phyloP scores from a whole-genome alignment of 345 rosid genomes.

The Tarenaya hassleriana region DNA sequence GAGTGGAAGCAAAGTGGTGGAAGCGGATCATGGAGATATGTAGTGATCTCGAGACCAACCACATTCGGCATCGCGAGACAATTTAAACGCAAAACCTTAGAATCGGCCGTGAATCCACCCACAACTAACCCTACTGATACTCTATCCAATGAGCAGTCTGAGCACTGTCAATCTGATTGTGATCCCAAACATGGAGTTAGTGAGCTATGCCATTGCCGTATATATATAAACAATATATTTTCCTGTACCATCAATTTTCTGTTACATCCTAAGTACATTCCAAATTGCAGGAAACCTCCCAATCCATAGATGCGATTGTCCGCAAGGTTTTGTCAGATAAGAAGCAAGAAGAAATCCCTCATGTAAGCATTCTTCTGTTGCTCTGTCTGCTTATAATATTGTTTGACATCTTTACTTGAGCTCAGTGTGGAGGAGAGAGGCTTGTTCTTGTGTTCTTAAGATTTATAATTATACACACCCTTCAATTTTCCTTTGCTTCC shows the following conservation, averaged over 20 bases:
- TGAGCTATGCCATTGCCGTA: constrained; percentile 29
- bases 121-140: constrained; percentile 39
- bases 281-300: constrained; percentile 34
- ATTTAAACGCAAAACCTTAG: constrained; percentile 58
- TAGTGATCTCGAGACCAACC: constrained; percentile 47
- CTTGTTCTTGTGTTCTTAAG: not conserved
- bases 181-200: constrained; percentile 56
- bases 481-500: constrained; percentile 24
- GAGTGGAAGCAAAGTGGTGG: constrained; percentile 83
- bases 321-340: constrained; percentile 55
- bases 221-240: constrained; percentile 2
- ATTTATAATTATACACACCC: not conserved
- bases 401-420: no score
- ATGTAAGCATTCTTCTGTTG: constrained; percentile 34
- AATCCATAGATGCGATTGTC: constrained; percentile 52
- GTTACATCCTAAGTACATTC: not conserved
- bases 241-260: not conserved
- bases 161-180: constrained; percentile 22
- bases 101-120: constrained; percentile 46
- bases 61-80: constrained; percentile 38
- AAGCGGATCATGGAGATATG: constrained; percentile 72
- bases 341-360: constrained; percentile 70
- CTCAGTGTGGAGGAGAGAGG: constrained; percentile 6
- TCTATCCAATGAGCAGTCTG: constrained; percentile 26
- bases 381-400: not conserved